phyloP scores from a whole-genome alignment of 345 rosid genomes.

The Salix koriyanagi region DNA sequence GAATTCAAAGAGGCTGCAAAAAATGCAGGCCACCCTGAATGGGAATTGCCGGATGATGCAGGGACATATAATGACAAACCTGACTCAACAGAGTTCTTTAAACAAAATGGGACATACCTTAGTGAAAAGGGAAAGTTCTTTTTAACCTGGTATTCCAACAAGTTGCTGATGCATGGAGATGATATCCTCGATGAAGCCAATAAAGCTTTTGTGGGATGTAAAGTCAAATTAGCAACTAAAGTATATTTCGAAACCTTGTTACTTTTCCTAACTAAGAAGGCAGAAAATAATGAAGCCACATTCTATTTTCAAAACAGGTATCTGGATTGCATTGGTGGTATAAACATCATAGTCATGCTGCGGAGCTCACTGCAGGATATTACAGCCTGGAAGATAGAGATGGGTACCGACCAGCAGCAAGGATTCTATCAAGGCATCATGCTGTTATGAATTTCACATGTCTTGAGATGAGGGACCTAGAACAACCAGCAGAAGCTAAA shows the following conservation, averaged over 20 bases:
- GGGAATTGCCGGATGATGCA: conserved; percentile 74
- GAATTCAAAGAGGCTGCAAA: conserved; percentile 63
- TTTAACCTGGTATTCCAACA: conserved; percentile 75
- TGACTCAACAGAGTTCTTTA: conserved; percentile 57
- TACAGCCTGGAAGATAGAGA: conserved; percentile 65
- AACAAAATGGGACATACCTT: conserved; percentile 51
- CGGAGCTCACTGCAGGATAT: conserved; percentile 83
- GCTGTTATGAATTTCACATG: conserved; percentile 76
- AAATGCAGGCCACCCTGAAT: conserved; percentile 66
- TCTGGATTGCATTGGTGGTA: conserved; percentile 97
- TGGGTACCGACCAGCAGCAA: conserved; percentile 69
- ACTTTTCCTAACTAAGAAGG: neutral
- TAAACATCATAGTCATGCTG: conserved; percentile 60
- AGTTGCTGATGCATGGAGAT: conserved; percentile 68
- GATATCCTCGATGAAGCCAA: conserved; percentile 77
- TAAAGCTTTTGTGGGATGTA: conserved; percentile 56
- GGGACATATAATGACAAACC: conserved; percentile 63
- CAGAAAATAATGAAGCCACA: neutral
- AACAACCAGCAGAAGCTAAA: conserved; percentile 53
- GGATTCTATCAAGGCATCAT: conserved; percentile 61
- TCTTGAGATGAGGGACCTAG: conserved; percentile 73
- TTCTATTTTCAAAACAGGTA: conserved; percentile 38
- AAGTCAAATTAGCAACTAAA: conserved; percentile 77
- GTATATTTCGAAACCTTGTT: conserved; percentile 26
- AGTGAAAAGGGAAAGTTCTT: conserved; percentile 64